A percentile compares a stretch with the other conserved stretches of the same genome.
phyloP scores from a whole-genome alignment of 2,329 filamentous ascomycete genomes.

The Diaporthe citriasiana region DNA sequence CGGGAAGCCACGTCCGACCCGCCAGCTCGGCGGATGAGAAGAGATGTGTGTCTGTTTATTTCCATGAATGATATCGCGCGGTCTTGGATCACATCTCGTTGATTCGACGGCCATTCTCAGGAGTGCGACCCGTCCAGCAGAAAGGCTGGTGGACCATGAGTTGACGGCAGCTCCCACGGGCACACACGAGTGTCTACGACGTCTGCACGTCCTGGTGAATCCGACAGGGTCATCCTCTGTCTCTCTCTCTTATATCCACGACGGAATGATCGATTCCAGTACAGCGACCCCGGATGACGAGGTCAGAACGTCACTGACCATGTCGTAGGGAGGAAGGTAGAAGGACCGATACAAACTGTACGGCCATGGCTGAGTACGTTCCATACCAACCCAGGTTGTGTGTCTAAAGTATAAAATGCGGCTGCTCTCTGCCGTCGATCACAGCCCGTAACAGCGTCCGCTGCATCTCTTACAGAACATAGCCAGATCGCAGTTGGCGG shows the following conservation, averaged over 20 bases:
- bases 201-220: background rate
- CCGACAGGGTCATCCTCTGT: background rate
- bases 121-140: background rate
- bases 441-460: background rate
- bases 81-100: background rate
- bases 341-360: background rate
- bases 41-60: background rate
- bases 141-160: background rate
- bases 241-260: background rate
- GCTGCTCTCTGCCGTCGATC: background rate
- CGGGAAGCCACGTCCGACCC: background rate
- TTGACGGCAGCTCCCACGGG: background rate
- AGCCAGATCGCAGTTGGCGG: background rate
- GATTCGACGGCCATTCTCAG: background rate
- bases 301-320: background rate
- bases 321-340: background rate
- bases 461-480: background rate
- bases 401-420: background rate
- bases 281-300: background rate
- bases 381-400: background rate
- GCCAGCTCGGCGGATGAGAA: background rate
- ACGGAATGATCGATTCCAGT: background rate
- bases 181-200: background rate
- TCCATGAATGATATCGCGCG: constrained; percentile 14
- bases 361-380: background rate